Conservation (phyloP, 208 protist genomes). For the Paratrypanosoma confusum region DNA sequence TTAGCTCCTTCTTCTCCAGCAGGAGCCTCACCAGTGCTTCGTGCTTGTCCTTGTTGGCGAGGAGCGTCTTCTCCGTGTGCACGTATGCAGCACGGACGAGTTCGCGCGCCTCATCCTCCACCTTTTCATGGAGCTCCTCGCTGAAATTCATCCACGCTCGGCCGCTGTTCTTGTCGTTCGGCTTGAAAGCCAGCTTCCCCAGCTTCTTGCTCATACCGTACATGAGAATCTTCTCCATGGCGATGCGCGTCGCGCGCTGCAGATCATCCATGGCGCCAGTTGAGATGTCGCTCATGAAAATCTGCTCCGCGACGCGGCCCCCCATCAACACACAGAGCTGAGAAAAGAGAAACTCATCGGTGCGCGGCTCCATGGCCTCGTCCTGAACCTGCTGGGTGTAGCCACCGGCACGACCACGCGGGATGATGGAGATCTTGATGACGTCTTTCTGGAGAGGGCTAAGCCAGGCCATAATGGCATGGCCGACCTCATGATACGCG, state of each 20-base stretch:
- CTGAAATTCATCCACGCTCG: constrained; percentile 85
- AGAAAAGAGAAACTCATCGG: constrained; percentile 79
- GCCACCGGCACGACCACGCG: constrained; percentile 76
- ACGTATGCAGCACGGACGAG: constrained; percentile 59
- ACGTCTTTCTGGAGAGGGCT: constrained; percentile 84
- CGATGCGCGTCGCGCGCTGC: constrained; percentile 75
- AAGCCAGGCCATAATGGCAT: constrained; percentile 92
- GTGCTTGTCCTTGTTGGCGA: constrained; percentile 60
- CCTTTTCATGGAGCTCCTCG: constrained; percentile 77
- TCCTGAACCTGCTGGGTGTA: constrained; percentile 90
- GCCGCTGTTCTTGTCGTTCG: constrained; percentile 79
- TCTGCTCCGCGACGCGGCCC: constrained; percentile 76
- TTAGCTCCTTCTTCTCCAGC: constrained; percentile 81
- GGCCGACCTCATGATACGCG: constrained; percentile 97
- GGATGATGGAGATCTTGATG: constrained; percentile 89
- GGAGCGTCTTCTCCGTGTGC: constrained; percentile 55
- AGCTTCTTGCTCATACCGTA: constrained; percentile 84
- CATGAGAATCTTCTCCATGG: constrained; percentile 81
- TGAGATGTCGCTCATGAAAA: constrained; percentile 80
- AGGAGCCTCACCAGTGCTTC: constrained; percentile 58
- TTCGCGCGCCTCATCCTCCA: constrained; percentile 69
- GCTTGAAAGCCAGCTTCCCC: constrained; percentile 81
- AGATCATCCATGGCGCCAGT: constrained; percentile 89
- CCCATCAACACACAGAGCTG: constrained; percentile 87
- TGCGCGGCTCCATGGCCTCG: constrained; percentile 82